These are phyloP conservation scores for Zoysia matrella DNA, from an alignment of 202 grass and related monocot species.

Conservation along the genomic window DNA sequence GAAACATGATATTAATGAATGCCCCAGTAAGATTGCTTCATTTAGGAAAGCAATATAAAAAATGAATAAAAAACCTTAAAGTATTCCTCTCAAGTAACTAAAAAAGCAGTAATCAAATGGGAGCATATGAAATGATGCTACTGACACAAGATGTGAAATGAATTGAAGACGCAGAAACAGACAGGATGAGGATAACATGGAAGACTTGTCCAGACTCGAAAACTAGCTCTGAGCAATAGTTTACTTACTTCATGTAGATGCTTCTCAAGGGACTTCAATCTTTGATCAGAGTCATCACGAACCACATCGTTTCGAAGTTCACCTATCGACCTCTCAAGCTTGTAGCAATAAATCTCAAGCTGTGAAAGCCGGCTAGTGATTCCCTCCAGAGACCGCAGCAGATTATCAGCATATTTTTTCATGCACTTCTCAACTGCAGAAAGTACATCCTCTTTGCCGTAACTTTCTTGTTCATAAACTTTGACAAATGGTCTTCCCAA, in stretches of 20 bases:
- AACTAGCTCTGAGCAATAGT: constrained; percentile 20
- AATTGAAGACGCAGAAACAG: constrained; percentile 25
- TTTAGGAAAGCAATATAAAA: constrained; percentile 13
- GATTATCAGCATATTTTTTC: constrained; percentile 98
- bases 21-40: not conserved
- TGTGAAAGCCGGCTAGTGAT: constrained; percentile 87
- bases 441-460: constrained; percentile 78
- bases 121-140: constrained; percentile 18
- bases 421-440: constrained; percentile 94
- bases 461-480: constrained; percentile 92
- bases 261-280: constrained; percentile 93
- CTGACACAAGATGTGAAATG: constrained; percentile 7
- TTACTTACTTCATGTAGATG: constrained; percentile 94
- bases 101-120: constrained; percentile 4
- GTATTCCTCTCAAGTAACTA: constrained; percentile 11
- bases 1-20: constrained; percentile 1
- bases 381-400: constrained; percentile 93
- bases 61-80: not conserved
- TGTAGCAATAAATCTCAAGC: constrained; percentile 91
- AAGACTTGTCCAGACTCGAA: constrained; percentile 6
- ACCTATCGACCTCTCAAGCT: constrained; percentile 88
- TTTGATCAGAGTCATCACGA: constrained; percentile 67
- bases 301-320: constrained; percentile 84
- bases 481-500: constrained; percentile 68
- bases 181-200: not conserved